phyloP scores from a whole-genome alignment of 306 rosid species.

The Parietaria judaica region DNA sequence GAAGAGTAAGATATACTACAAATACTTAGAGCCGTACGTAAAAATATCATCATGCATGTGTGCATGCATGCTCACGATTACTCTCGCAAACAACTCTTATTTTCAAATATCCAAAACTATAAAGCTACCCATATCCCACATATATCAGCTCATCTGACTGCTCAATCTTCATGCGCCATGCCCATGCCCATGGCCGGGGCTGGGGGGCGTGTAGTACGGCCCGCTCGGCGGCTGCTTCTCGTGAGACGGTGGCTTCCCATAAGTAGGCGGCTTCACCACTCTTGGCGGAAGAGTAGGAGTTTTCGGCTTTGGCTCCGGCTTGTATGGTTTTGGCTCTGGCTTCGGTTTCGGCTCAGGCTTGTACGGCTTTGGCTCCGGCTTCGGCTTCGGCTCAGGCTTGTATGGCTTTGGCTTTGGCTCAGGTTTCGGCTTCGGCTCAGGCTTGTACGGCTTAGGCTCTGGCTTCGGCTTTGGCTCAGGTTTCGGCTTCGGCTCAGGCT shows the following conservation, averaged over 20 bases:
- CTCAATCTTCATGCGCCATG: background rate
- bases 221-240: background rate
- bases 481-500: constrained; percentile 3
- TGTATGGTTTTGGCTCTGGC: background rate
- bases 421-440: background rate
- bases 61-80: background rate
- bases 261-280: constrained; percentile 1
- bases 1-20: background rate
- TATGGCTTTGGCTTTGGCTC: constrained; percentile 10
- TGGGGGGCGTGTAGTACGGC: background rate
- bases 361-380: background rate
- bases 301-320: background rate
- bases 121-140: background rate
- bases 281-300: background rate
- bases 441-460: background rate
- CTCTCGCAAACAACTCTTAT: constrained; percentile 4
- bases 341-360: background rate
- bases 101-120: background rate
- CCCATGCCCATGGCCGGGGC: background rate
- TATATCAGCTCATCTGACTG: background rate
- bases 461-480: constrained; percentile 8
- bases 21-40: background rate
- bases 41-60: background rate
- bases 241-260: constrained; percentile 11
- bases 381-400: background rate